These are phyloP conservation scores for Coniochaeta sp. DNA, from an alignment of 2,329 filamentous ascomycete species.

Conservation along the genomic window DNA sequence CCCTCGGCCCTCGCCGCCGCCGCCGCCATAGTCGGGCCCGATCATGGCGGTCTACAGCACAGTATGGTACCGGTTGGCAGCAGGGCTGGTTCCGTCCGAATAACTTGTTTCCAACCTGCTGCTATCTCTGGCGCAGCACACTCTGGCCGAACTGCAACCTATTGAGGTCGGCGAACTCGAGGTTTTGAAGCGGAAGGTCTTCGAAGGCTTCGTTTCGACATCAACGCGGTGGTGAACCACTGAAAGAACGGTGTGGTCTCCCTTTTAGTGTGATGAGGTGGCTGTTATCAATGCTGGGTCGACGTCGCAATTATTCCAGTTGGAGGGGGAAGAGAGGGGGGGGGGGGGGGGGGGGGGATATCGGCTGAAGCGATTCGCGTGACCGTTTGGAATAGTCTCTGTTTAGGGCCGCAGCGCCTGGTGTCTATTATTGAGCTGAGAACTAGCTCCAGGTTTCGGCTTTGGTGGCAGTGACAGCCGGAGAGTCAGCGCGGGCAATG, in stretches of 20 bases:
- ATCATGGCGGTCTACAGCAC: conserved; percentile 21
- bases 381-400: neutral
- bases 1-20: conserved; percentile 17
- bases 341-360: neutral
- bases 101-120: neutral
- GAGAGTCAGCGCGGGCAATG: neutral
- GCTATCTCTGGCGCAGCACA: neutral
- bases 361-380: neutral
- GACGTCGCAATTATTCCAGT: neutral
- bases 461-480: neutral
- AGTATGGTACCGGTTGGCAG: conserved; percentile 8
- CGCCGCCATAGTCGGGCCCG: conserved; percentile 40
- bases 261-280: neutral
- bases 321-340: neutral
- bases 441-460: neutral
- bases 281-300: neutral
- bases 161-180: neutral
- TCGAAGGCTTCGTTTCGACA: conserved; percentile 13
- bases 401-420: neutral
- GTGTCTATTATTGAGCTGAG: neutral
- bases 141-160: neutral
- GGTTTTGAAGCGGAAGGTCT: conserved; percentile 6
- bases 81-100: neutral
- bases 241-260: neutral
- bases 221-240: conserved; percentile 6